A percentile compares a stretch with the other conserved stretches of the same genome.
Evolutionary conservation across 2,329 filamentous ascomycete species (phyloP).

Genomic region (Bipolaris victoriae): DNA sequence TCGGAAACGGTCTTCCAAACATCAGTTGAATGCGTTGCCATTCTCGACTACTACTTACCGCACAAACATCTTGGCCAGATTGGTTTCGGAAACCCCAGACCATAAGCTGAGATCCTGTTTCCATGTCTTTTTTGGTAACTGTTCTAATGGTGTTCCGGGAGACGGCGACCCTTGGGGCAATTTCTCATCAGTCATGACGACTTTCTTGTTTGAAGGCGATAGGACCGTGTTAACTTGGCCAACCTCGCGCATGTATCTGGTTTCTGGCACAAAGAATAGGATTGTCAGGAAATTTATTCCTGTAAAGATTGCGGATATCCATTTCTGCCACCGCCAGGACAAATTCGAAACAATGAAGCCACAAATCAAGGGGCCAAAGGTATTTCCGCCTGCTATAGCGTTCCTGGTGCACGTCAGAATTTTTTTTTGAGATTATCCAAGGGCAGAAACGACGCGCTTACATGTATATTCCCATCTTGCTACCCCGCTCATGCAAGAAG

Average conservation of each 20-base stretch:
- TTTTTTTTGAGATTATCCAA: not conserved
- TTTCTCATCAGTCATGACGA: slow-evolving; percentile 11
- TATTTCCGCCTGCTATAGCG: slow-evolving; percentile 48
- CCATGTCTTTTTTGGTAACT: slow-evolving; percentile 43
- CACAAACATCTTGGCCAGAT: slow-evolving; percentile 45
- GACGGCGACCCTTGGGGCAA: slow-evolving; percentile 2
- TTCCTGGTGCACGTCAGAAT: slow-evolving; percentile 22
- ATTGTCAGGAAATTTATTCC: slow-evolving; percentile 46
- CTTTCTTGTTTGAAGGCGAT: slow-evolving; percentile 22
- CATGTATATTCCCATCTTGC: slow-evolving; percentile 49
- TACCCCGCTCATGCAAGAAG: slow-evolving; percentile 44
- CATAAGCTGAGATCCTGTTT: slow-evolving; percentile 44
- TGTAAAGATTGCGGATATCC: slow-evolving; percentile 37
- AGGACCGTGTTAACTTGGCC: not conserved
- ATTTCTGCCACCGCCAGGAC: slow-evolving; percentile 50
- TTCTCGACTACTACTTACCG: slow-evolving; percentile 7
- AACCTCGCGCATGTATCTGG: slow-evolving; percentile 41
- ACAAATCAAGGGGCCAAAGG: slow-evolving; percentile 49
- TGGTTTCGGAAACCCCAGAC: slow-evolving; percentile 40
- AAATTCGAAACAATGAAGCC: slow-evolving; percentile 47
- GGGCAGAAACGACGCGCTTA: slow-evolving; percentile 5
- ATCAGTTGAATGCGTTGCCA: not conserved
- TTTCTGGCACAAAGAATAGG: slow-evolving; percentile 48
- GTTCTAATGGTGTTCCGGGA: not conserved
- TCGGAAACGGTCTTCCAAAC: slow-evolving; percentile 42